Conservation (phyloP, 148 eudicot species). For the Diospyros lotus region DNA sequence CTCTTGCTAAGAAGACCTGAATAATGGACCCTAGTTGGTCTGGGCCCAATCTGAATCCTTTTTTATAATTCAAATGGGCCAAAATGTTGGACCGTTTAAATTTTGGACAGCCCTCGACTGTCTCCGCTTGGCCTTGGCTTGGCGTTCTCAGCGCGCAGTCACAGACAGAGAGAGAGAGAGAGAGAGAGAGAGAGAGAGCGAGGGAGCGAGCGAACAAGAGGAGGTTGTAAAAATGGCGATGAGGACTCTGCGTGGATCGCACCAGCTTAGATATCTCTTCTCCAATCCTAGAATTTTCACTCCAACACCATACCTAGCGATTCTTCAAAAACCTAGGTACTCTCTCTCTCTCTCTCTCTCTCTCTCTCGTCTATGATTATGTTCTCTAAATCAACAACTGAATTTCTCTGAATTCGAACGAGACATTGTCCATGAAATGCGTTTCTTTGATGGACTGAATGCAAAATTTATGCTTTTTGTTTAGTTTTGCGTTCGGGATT, state of each 20-base stretch:
- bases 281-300: not conserved
- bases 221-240: constrained; percentile 11
- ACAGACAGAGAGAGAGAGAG: not conserved
- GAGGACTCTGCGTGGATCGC: constrained; percentile 26
- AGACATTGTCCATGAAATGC: not conserved
- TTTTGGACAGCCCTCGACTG: too few relatives aligned
- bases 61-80: too few relatives aligned
- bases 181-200: not conserved
- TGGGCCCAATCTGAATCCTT: too few relatives aligned
- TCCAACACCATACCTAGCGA: constrained; percentile 4
- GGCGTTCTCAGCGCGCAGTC: too few relatives aligned
- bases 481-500: not conserved
- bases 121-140: too few relatives aligned
- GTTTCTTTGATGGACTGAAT: not conserved
- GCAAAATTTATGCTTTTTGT: not conserved
- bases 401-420: not conserved
- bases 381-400: too few relatives aligned
- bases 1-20: too few relatives aligned
- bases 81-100: too few relatives aligned
- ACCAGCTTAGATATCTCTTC: constrained; percentile 18
- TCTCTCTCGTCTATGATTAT: not conserved
- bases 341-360: not conserved
- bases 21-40: too few relatives aligned
- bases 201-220: too few relatives aligned
- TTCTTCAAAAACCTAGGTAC: constrained; percentile 35